A percentile compares a stretch with the other conserved stretches of the same genome.
Evolutionary conservation across 495 filamentous ascomycete genomes (phyloP).

Genomic region (Zalerion maritima): DNA sequence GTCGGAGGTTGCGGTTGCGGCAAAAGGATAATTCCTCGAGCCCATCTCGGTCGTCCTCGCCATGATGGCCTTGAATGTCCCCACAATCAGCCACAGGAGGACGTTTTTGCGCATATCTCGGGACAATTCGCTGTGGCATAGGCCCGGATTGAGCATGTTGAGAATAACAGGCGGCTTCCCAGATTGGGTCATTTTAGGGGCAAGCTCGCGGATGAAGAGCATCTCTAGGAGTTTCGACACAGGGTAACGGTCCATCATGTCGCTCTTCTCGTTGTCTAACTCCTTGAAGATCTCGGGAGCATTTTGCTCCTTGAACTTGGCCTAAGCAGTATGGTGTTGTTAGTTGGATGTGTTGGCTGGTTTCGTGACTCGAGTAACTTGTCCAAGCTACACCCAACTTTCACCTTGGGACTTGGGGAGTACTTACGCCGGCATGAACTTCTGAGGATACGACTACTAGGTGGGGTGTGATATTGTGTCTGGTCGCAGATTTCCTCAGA

Average conservation of each 20-base stretch:
- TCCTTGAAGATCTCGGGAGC: conserved; percentile 17
- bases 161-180: conserved; percentile 27
- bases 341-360: conserved; percentile 2
- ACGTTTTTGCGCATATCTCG: conserved; percentile 15
- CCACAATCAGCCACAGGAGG: conserved; percentile 7
- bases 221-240: conserved; percentile 39
- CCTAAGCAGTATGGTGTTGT: conserved; percentile 12
- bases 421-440: conserved; percentile 16
- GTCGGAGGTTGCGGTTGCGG: conserved; percentile 20
- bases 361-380: background rate
- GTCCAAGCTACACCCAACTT: too few relatives aligned
- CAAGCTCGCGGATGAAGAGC: conserved; percentile 32
- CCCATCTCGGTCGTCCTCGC: conserved; percentile 34
- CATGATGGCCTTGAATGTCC: conserved; percentile 14
- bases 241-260: conserved; percentile 22
- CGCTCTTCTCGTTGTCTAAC: conserved; percentile 17
- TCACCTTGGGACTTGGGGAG: background rate
- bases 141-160: conserved; percentile 37
- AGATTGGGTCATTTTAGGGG: conserved; percentile 13
- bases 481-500: conserved; percentile 19
- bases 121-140: conserved; percentile 30
- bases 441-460: conserved; percentile 26
- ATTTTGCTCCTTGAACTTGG: conserved; percentile 18
- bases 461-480: conserved; percentile 10
- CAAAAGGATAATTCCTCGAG: conserved; percentile 28